Evolutionary conservation across 768 basidiomycete species (phyloP).

Genomic region (Russula ochroleuca): DNA sequence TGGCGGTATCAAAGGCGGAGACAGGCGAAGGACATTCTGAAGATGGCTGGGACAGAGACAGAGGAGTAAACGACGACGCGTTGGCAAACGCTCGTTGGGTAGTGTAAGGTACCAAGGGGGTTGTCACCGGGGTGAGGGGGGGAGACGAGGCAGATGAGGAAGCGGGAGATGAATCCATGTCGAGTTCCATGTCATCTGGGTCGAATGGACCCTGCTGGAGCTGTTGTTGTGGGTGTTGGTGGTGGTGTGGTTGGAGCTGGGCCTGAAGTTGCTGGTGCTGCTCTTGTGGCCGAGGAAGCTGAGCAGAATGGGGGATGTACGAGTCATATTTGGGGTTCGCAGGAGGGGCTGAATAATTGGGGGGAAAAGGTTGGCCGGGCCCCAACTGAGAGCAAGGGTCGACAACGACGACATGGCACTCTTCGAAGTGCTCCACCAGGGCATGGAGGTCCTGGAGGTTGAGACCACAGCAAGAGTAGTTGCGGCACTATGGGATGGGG

Average conservation of each 20-base stretch:
- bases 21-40: constrained; percentile 36
- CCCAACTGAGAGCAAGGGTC: constrained; percentile 38
- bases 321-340: constrained; percentile 19
- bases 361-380: constrained; percentile 21
- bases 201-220: constrained; percentile 52
- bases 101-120: constrained; percentile 38
- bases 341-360: constrained; percentile 18
- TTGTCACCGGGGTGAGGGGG: constrained; percentile 44
- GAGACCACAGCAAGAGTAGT: constrained; percentile 88
- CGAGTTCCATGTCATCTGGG: constrained; percentile 79
- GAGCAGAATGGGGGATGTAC: background rate
- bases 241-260: constrained; percentile 29
- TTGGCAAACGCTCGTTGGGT: constrained; percentile 25
- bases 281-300: constrained; percentile 8
- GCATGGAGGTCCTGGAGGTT: constrained; percentile 73
- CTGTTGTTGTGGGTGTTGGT: constrained; percentile 29
- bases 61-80: constrained; percentile 31
- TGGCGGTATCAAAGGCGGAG: constrained; percentile 50
- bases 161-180: constrained; percentile 45
- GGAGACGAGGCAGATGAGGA: constrained; percentile 39
- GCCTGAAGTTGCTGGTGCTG: constrained; percentile 31
- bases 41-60: constrained; percentile 32
- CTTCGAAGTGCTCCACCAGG: constrained; percentile 89
- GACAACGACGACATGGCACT: constrained; percentile 77
- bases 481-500: constrained; percentile 71